These are phyloP conservation scores for Populus tomentosa DNA, from an alignment of 441 rosid species.

Conservation along the genomic window DNA sequence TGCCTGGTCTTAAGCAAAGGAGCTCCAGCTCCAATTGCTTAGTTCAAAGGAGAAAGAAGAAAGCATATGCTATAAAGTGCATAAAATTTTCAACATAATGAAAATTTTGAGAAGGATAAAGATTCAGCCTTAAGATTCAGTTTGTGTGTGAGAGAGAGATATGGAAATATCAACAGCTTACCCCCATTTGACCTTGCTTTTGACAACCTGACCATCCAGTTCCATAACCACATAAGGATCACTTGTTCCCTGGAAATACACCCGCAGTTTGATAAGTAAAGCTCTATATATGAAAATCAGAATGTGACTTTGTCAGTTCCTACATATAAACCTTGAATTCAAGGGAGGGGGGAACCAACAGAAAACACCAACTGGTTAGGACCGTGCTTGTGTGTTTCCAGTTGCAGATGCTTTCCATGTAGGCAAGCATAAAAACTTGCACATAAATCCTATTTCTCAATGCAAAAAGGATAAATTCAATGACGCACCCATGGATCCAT, in stretches of 20 bases:
- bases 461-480: constrained; percentile 5
- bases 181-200: constrained; percentile 83
- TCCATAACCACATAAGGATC: constrained; percentile 87
- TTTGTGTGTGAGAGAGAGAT: neutral
- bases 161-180: constrained; percentile 19
- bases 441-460: neutral
- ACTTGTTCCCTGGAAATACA: constrained; percentile 64
- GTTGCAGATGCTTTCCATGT: neutral
- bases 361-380: neutral
- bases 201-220: constrained; percentile 83
- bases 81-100: neutral
- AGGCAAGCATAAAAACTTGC: no score
- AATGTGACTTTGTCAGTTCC: neutral
- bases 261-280: neutral
- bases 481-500: constrained; percentile 90
- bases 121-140: neutral
- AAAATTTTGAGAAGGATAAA: neutral
- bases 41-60: neutral
- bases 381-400: neutral
- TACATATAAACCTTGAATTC: constrained; percentile 1
- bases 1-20: neutral
- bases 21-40: neutral
- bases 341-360: neutral
- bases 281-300: no score
- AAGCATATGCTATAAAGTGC: neutral